Base-by-base conservation (phyloP, 1,284 basidiomycete genomes). In the Ustilago hordei region DNA sequence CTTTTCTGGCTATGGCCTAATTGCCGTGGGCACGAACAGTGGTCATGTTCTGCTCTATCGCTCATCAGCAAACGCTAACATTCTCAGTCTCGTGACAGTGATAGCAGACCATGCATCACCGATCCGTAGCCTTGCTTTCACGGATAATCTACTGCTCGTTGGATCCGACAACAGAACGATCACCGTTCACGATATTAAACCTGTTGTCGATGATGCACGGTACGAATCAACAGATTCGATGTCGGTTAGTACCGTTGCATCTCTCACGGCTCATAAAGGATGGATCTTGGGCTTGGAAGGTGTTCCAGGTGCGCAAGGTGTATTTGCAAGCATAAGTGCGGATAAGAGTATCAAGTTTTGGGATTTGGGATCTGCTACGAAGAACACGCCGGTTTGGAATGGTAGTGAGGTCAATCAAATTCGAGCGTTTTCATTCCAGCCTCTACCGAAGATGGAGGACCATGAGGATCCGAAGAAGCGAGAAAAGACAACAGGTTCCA, bases 331-430 rank as follows among this genome's bases (percentile, higher is more conserved):
- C 34, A 23, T 76, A 7, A 66, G 57, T 1, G 64, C 68, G 9
- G 78, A 80, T 43, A 65, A 60, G 47, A 61, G 68, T 15, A 69
- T 75, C 61, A 77, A 75, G 43, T 62, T 80, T 12, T 80, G 78
- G 78, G 78, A 80, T 55, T 43, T 77, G 13, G 43, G 47, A 0
- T 57, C 48, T 1, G 58, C 70, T 2, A 68, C 70, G 1, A 73
- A 72, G 35, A 41, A 17, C 15, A 68, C 65, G 15, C 70, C 70
- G 2, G 78, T 80, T 9, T 80, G 65, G 61, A 80, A 73, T 13
- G 60, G 34, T 1, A 45, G 60, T 19, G 78, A 80, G 50, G 23
- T 32, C 2, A 32, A 41, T 5, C 15, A 31, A 9, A 54, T 76
- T 6, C 13, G 61, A 8, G 62, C 55, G 11, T 76, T 76, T 38